These are phyloP conservation scores for Fusarium sulawesiense DNA, from an alignment of 2,329 filamentous ascomycete genomes.

Conservation along the genomic window DNA sequence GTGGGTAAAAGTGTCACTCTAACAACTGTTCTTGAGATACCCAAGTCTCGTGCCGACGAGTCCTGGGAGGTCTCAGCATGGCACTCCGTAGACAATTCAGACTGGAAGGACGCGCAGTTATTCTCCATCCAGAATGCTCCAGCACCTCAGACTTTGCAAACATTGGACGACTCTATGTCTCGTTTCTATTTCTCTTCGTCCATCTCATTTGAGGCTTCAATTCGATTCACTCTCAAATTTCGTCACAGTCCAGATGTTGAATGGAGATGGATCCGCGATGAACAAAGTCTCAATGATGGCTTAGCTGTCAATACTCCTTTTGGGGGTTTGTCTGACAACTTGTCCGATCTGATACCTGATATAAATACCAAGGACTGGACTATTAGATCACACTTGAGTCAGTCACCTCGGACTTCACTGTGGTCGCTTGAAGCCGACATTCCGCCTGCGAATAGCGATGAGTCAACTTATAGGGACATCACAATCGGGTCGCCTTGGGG, in stretches of 20 bases:
- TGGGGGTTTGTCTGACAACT: slow-evolving; percentile 50
- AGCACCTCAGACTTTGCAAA: slow-evolving; percentile 64
- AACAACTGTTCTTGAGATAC: slow-evolving; percentile 76
- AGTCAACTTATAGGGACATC: slow-evolving; percentile 67
- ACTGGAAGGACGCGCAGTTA: slow-evolving; percentile 65
- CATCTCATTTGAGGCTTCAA: slow-evolving; percentile 59
- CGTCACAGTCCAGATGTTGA: slow-evolving; percentile 61
- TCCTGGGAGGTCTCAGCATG: slow-evolving; percentile 81
- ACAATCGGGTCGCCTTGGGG: slow-evolving; percentile 73
- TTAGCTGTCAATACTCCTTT: slow-evolving; percentile 61
- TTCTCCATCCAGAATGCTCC: slow-evolving; percentile 38
- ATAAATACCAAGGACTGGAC: slow-evolving; percentile 65
- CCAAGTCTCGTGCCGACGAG: slow-evolving; percentile 62
- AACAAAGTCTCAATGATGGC: slow-evolving; percentile 72
- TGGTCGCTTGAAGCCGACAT: slow-evolving; percentile 74
- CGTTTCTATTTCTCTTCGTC: slow-evolving; percentile 66
- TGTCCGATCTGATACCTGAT: slow-evolving; percentile 67
- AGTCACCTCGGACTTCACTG: slow-evolving; percentile 74
- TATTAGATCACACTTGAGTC: slow-evolving; percentile 67
- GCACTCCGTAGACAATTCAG: slow-evolving; percentile 69
- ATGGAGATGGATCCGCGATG: slow-evolving; percentile 79
- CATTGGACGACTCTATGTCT: slow-evolving; percentile 34
- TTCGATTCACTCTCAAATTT: slow-evolving; percentile 79
- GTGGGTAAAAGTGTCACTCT: slow-evolving; percentile 65
- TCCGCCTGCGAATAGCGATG: slow-evolving; percentile 65